These are phyloP conservation scores for Atalantia buxifolia DNA, from an alignment of 345 rosid genomes.

Conservation along the genomic window DNA sequence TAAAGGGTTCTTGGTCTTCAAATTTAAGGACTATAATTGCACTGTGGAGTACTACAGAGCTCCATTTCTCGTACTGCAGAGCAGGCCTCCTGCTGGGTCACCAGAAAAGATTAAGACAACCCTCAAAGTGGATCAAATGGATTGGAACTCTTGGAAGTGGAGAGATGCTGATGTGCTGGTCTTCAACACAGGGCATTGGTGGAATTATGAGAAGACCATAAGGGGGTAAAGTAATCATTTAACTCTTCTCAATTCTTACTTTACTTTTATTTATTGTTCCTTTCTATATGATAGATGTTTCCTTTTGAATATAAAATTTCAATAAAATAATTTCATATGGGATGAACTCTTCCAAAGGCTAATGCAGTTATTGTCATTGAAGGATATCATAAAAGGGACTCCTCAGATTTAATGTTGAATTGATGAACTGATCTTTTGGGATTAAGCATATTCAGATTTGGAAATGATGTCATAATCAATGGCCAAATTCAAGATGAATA, in stretches of 20 bases:
- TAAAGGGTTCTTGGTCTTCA: conserved; percentile 75
- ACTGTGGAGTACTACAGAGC: conserved; percentile 88
- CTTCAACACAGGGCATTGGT: conserved; percentile 95
- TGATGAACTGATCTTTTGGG: background rate
- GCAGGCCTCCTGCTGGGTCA: conserved; percentile 72
- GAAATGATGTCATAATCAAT: background rate
- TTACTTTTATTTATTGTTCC: background rate
- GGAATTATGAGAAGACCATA: conserved; percentile 90
- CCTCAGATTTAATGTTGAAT: background rate
- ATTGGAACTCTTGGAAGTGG: conserved; percentile 75
- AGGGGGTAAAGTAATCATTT: conserved; percentile 53
- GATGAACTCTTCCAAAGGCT: background rate
- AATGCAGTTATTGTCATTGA: background rate
- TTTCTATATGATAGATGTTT: background rate
- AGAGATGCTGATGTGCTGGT: conserved; percentile 71
- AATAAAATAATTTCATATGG: background rate
- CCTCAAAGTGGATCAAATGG: conserved; percentile 81
- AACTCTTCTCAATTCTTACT: conserved; percentile 4
- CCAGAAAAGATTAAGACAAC: conserved; percentile 53
- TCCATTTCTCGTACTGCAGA: conserved; percentile 76
- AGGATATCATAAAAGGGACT: background rate
- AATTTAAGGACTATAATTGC: conserved; percentile 76
- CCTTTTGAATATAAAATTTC: background rate
- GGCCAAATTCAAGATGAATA: background rate
- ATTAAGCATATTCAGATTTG: background rate